Percentiles rank a stretch among this genome's conserved stretches.
Conservation (phyloP, 192 early-diverging fungal species). For the Coemansia furcata region DNA sequence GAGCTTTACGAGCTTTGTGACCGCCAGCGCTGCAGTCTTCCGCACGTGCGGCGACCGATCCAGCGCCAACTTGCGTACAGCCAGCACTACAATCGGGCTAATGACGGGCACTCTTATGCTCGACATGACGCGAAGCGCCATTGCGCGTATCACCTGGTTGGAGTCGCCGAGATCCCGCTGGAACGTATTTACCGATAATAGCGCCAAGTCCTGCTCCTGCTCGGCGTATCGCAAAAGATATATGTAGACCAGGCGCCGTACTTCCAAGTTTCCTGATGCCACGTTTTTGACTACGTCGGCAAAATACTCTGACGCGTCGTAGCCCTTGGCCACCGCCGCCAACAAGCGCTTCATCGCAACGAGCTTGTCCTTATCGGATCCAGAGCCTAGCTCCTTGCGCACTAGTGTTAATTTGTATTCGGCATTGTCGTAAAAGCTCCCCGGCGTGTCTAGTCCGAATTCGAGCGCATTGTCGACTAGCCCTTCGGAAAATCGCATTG, state of each 20-base stretch:
- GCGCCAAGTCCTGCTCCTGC: slow-evolving; percentile 92
- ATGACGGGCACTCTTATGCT: slow-evolving; percentile 92
- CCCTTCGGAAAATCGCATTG: slow-evolving; percentile 77
- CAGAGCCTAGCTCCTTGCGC: slow-evolving; percentile 70
- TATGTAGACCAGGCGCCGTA: slow-evolving; percentile 95
- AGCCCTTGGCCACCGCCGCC: slow-evolving; percentile 88
- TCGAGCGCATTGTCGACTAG: slow-evolving; percentile 87
- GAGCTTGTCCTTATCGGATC: slow-evolving; percentile 88
- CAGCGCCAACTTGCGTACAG: slow-evolving; percentile 79
- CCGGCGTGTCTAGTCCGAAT: slow-evolving; percentile 70
- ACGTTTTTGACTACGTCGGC: slow-evolving; percentile 98
- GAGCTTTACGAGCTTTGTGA: slow-evolving; percentile 77
- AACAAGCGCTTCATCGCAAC: slow-evolving; percentile 89
- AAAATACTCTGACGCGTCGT: slow-evolving; percentile 87
- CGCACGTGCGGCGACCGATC: slow-evolving; percentile 93
- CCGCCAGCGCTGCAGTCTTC: slow-evolving; percentile 87
- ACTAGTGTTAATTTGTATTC: slow-evolving; percentile 83
- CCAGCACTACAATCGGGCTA: slow-evolving; percentile 86
- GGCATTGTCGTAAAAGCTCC: slow-evolving; percentile 86
- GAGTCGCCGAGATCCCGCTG: slow-evolving; percentile 93
- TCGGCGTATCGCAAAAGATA: slow-evolving; percentile 94
- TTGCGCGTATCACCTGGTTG: slow-evolving; percentile 91
- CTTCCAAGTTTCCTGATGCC: slow-evolving; percentile 81
- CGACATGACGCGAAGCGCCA: slow-evolving; percentile 94
- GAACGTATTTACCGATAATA: slow-evolving; percentile 96